Conservation (phyloP, 331 rosid genomes). For the Phaseolus coccineus region DNA sequence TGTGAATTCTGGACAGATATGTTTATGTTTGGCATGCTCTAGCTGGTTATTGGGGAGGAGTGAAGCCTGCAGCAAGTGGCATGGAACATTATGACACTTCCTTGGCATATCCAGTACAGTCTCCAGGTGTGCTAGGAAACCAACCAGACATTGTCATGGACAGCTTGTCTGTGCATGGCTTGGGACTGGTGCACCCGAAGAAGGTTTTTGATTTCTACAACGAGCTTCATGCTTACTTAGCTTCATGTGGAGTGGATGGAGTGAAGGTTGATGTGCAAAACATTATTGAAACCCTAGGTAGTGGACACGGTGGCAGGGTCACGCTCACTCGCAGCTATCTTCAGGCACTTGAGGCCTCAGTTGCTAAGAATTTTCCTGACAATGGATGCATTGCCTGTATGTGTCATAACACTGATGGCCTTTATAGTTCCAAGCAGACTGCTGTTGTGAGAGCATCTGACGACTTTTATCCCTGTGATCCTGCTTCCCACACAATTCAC, state of each 20-base stretch:
- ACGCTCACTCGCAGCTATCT: constrained; percentile 83
- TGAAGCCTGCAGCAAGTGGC: constrained; percentile 85
- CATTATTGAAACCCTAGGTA: constrained; percentile 94
- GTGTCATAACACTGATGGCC: constrained; percentile 97
- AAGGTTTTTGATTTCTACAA: constrained; percentile 90
- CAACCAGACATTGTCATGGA: constrained; percentile 96
- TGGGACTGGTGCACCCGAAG: constrained; percentile 91
- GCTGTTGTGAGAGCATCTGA: constrained; percentile 93
- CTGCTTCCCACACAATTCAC: constrained; percentile 96
- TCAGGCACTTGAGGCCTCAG: constrained; percentile 90
- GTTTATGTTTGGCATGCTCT: constrained; percentile 98
- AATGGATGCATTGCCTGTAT: constrained; percentile 97
- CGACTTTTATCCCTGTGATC: constrained; percentile 90
- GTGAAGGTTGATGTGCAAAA: constrained; percentile 98
- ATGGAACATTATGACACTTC: constrained; percentile 92
- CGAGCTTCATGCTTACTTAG: constrained; percentile 92
- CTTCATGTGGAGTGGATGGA: constrained; percentile 95
- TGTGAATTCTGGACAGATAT: constrained; percentile 54
- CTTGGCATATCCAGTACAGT: constrained; percentile 86
- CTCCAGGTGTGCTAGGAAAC: constrained; percentile 88
- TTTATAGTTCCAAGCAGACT: constrained; percentile 91
- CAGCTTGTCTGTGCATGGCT: constrained; percentile 88
- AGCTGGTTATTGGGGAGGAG: constrained; percentile 99
- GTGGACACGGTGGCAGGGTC: constrained; percentile 95
- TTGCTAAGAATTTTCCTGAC: constrained; percentile 82